A percentile compares a stretch with the other conserved stretches of the same genome.
phyloP scores from a whole-genome alignment of 2,329 filamentous ascomycete species.

The Colletotrichum horii region DNA sequence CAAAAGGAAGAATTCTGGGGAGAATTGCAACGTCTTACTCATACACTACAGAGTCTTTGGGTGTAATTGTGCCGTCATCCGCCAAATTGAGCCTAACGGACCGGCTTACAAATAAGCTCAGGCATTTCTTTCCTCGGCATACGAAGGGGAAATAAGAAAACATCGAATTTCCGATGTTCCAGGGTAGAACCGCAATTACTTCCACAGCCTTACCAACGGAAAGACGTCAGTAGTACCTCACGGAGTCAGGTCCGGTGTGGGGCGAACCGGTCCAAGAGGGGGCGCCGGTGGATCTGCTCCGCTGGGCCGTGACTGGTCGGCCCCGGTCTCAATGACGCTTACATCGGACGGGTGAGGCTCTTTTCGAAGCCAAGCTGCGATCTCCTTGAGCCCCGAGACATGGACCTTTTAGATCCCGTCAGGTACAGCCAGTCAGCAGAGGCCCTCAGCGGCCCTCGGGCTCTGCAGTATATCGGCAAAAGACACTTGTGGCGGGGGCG shows the following conservation, averaged over 20 bases:
- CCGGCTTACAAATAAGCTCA: background rate
- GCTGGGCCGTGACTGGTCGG: background rate
- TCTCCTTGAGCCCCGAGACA: no score
- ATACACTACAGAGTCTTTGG: background rate
- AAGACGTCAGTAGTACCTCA: slow-evolving; percentile 2
- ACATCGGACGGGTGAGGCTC: background rate
- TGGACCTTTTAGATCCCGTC: no score
- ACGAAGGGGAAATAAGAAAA: background rate
- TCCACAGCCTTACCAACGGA: background rate
- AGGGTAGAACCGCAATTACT: background rate
- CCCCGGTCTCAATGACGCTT: slow-evolving; percentile 7
- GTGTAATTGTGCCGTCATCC: slow-evolving; percentile 18
- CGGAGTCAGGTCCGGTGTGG: slow-evolving; percentile 4
- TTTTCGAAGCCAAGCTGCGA: background rate
- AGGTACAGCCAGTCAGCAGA: no score
- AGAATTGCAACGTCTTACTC: background rate
- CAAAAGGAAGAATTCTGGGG: no score
- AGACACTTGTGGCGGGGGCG: no score
- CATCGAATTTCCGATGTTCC: background rate
- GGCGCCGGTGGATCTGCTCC: background rate
- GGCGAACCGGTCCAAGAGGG: background rate
- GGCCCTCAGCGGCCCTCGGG: no score
- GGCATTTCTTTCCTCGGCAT: background rate
- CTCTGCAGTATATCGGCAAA: no score
- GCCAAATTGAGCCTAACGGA: background rate